Conservation (phyloP, 495 filamentous ascomycete species). For the Daldinia bambusicola region DNA sequence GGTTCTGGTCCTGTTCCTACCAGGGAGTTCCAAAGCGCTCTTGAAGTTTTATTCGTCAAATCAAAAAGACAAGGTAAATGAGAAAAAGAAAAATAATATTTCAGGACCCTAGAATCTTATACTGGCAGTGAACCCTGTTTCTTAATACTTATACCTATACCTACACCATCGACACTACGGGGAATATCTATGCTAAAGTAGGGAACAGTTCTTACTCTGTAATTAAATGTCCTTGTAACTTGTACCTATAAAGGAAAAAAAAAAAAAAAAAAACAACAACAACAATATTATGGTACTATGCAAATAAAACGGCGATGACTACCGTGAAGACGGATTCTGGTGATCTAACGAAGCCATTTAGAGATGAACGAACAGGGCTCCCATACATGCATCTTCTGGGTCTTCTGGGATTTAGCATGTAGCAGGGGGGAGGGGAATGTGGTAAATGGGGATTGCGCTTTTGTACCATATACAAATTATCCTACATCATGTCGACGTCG, state of each 20-base stretch:
- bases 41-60: conserved; percentile 11
- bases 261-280: no score
- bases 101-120: conserved; percentile 5
- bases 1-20: conserved; percentile 1
- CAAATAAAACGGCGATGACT: conserved; percentile 2
- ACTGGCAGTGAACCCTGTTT: conserved; percentile 1
- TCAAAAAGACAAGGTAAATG: conserved; percentile 16
- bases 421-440: background rate
- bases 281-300: background rate
- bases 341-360: conserved; percentile 27
- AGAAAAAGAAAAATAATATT: conserved; percentile 13
- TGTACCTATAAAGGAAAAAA: background rate
- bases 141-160: background rate
- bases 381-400: conserved; percentile 33
- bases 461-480: conserved; percentile 1
- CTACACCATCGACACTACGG: background rate
- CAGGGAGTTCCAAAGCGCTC: conserved; percentile 26
- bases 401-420: conserved; percentile 34
- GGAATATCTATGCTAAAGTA: background rate
- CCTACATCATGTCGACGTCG: background rate
- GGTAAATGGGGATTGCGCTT: background rate
- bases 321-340: conserved; percentile 10
- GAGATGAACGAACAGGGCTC: conserved; percentile 13
- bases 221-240: background rate
- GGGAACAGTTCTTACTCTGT: background rate